phyloP scores from a whole-genome alignment of 495 filamentous ascomycete genomes.

The Lasiosphaeriaceae sp. region DNA sequence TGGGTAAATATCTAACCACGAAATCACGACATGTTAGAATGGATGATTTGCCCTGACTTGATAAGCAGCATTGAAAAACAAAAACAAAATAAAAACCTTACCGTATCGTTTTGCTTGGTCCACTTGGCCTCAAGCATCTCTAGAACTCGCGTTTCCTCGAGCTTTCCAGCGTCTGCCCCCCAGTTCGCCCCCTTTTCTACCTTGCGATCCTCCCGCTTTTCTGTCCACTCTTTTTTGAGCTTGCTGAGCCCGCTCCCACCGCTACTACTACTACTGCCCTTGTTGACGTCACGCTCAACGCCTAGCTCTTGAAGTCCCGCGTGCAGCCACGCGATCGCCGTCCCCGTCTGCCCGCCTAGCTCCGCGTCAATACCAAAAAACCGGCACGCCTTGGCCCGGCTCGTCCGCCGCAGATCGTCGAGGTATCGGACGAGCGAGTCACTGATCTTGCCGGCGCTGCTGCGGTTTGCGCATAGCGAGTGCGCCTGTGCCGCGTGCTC shows the following conservation, averaged over 20 bases:
- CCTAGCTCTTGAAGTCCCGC: constrained; percentile 71
- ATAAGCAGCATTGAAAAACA: no score
- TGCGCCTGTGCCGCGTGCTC: constrained; percentile 63
- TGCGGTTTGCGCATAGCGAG: constrained; percentile 42
- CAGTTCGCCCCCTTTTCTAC: constrained; percentile 67
- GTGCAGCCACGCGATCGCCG: constrained; percentile 77
- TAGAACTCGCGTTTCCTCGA: constrained; percentile 82
- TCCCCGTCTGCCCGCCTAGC: constrained; percentile 70
- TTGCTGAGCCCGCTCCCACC: constrained; percentile 50
- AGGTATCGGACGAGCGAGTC: constrained; percentile 66
- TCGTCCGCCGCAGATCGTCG: constrained; percentile 66
- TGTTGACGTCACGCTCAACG: constrained; percentile 42
- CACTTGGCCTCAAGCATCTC: constrained; percentile 87
- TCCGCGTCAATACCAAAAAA: constrained; percentile 92
- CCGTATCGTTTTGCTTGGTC: constrained; percentile 88
- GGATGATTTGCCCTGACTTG: no score
- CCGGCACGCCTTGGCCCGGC: constrained; percentile 76
- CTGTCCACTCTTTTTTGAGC: constrained; percentile 68
- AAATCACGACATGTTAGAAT: no score
- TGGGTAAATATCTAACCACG: constrained; percentile 52
- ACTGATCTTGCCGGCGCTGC: constrained; percentile 44
- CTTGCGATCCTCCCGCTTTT: constrained; percentile 62
- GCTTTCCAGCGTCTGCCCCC: constrained; percentile 76
- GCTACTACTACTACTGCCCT: constrained; percentile 24
- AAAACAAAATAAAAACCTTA: constrained; percentile 40